phyloP scores from a whole-genome alignment of 768 basidiomycete species.

The Tricholoma terreum region DNA sequence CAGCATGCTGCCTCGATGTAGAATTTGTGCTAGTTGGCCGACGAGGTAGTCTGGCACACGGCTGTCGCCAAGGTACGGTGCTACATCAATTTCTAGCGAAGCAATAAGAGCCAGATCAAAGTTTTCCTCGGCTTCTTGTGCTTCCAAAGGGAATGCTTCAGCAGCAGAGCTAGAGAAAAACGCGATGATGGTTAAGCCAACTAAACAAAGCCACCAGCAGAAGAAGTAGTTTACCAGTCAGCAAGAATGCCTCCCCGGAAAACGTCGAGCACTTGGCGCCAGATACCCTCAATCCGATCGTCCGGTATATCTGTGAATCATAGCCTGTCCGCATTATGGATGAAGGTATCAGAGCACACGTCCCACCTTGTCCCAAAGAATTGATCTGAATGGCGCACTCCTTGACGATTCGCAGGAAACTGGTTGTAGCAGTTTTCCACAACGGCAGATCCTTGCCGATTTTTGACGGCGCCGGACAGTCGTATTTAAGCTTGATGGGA shows the following conservation, averaged over 20 bases:
- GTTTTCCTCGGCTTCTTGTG: constrained; percentile 76
- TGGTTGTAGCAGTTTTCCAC: constrained; percentile 93
- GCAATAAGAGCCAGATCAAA: constrained; percentile 82
- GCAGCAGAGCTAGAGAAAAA: constrained; percentile 46
- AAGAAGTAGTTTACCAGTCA: constrained; percentile 59
- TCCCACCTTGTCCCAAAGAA: constrained; percentile 46
- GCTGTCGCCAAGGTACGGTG: constrained; percentile 68
- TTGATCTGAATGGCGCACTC: constrained; percentile 57
- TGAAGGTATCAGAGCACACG: background rate
- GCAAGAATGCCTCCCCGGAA: constrained; percentile 80
- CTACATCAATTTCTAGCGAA: constrained; percentile 74
- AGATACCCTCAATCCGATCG: constrained; percentile 75
- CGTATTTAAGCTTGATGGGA: constrained; percentile 92
- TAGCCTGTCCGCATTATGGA: background rate
- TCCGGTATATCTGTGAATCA: constrained; percentile 47
- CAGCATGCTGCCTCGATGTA: constrained; percentile 70
- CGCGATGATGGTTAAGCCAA: background rate
- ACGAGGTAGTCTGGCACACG: constrained; percentile 73
- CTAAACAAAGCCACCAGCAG: background rate
- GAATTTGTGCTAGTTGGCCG: constrained; percentile 60
- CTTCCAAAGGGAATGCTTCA: constrained; percentile 55
- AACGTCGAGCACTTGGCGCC: constrained; percentile 80
- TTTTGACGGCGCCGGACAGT: constrained; percentile 86
- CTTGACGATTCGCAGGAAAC: constrained; percentile 71
- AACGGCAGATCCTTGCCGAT: constrained; percentile 84